phyloP scores from a whole-genome alignment of 768 basidiomycete genomes.

The Collybia mongolica region DNA sequence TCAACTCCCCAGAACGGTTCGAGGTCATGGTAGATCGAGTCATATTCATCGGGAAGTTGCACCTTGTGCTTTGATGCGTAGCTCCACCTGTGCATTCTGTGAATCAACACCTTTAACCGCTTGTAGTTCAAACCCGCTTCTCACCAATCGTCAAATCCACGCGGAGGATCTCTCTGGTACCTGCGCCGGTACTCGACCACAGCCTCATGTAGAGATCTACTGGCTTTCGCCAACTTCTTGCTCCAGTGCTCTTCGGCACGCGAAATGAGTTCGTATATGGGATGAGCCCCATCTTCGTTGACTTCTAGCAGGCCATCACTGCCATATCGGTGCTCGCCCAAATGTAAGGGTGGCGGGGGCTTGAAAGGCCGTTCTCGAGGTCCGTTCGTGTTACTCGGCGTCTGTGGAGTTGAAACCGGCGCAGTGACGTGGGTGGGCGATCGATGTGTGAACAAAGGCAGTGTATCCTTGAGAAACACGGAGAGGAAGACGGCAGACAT shows the following conservation, averaged over 20 bases:
- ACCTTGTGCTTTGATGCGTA: conserved; percentile 6
- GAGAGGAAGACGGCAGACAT: not conserved
- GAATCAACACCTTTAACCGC: not conserved
- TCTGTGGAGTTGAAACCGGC: not conserved
- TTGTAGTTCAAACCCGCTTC: not conserved
- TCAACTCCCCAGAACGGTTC: conserved; percentile 11
- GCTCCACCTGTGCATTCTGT: not conserved
- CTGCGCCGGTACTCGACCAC: conserved; percentile 6
- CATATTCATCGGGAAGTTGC: conserved; percentile 7
- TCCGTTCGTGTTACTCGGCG: not conserved
- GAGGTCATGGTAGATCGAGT: conserved; percentile 7
- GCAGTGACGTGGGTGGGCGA: not conserved
- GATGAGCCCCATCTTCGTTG: conserved; percentile 3
- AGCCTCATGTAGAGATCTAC: conserved; percentile 1
- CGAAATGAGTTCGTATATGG: conserved; percentile 3
- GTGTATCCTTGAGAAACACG: not conserved
- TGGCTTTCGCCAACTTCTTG: conserved; percentile 2
- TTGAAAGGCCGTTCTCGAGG: not conserved
- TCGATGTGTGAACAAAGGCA: not conserved
- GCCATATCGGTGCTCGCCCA: not conserved
- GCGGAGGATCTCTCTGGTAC: conserved; percentile 4
- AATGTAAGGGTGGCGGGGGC: not conserved
- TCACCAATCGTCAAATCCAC: conserved; percentile 7
- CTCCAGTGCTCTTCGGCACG: not conserved
- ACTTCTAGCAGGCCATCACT: conserved; percentile 4